A percentile compares a stretch with the other conserved stretches of the same genome.
Evolutionary conservation across 139 green algal genomes (phyloP).

Genomic region (Tetradesmus lagerheimii): DNA sequence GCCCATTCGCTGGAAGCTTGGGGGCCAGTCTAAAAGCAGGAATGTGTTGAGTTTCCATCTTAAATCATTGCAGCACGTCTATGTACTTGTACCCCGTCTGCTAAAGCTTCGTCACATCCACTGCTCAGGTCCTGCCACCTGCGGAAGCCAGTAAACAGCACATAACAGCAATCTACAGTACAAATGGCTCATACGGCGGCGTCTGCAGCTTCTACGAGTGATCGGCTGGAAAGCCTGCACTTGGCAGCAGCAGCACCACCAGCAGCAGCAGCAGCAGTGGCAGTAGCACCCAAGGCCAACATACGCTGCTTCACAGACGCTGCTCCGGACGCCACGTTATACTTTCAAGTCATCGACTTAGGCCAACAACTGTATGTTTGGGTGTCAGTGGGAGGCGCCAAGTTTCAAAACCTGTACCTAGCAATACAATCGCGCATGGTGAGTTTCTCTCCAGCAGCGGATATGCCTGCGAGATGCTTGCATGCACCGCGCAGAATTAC

Average conservation of each 20-base stretch:
- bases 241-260: constrained; percentile 2
- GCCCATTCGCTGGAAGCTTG: not conserved
- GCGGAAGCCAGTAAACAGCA: no score
- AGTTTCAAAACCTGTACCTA: constrained; percentile 36
- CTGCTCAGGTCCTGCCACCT: no score
- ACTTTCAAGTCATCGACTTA: constrained; percentile 42
- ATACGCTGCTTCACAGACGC: constrained; percentile 27
- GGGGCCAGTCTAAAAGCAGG: no score
- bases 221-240: not conserved
- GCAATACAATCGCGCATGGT: constrained; percentile 32
- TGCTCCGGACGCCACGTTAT: constrained; percentile 22
- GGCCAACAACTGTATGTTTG: constrained; percentile 37
- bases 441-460: not conserved
- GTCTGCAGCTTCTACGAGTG: not conserved
- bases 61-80: no score
- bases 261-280: not conserved
- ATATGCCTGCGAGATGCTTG: not conserved
- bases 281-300: not conserved
- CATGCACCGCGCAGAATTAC: not conserved
- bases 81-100: no score
- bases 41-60: no score
- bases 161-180: no score
- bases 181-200: not conserved
- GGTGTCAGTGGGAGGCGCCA: constrained; percentile 30
- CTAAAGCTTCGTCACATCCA: no score